phyloP scores from a whole-genome alignment of 2,329 filamentous ascomycete genomes.

The Xylariaceae sp. region DNA sequence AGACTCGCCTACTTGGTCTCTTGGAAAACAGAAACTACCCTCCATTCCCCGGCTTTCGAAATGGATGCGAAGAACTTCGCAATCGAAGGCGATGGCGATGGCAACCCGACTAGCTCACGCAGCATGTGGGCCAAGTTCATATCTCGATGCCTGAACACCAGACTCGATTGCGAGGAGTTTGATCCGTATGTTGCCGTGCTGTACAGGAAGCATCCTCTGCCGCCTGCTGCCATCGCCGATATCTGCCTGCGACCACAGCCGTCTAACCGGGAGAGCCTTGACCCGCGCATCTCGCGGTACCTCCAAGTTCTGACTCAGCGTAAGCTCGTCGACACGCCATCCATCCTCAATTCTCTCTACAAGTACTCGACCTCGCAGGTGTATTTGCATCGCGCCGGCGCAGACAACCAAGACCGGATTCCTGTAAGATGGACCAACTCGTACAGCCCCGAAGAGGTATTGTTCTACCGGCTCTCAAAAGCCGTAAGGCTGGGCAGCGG shows the following conservation, averaged over 20 bases:
- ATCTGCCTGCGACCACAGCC: constrained; percentile 54
- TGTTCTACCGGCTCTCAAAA: constrained; percentile 90
- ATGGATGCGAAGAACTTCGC: not conserved
- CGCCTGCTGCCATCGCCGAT: constrained; percentile 50
- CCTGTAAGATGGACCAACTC: constrained; percentile 51
- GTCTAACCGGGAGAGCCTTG: constrained; percentile 47
- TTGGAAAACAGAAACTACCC: not conserved
- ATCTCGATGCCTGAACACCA: constrained; percentile 44
- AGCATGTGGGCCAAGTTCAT: constrained; percentile 51
- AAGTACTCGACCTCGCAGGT: constrained; percentile 53
- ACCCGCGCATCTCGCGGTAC: constrained; percentile 58
- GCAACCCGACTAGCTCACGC: constrained; percentile 26
- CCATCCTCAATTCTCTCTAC: constrained; percentile 52
- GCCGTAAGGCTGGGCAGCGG: constrained; percentile 61
- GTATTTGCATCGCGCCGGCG: constrained; percentile 29
- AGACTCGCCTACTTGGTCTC: not conserved
- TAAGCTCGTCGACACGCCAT: constrained; percentile 50
- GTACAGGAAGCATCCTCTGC: constrained; percentile 48
- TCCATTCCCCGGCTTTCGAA: not conserved
- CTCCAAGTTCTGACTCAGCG: constrained; percentile 51
- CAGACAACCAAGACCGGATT: constrained; percentile 21
- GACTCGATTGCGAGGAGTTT: constrained; percentile 53
- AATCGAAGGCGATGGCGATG: constrained; percentile 20
- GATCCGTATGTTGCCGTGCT: constrained; percentile 48
- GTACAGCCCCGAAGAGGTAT: constrained; percentile 73